phyloP scores from a whole-genome alignment of 768 basidiomycete species.

The Lactarius indigo region DNA sequence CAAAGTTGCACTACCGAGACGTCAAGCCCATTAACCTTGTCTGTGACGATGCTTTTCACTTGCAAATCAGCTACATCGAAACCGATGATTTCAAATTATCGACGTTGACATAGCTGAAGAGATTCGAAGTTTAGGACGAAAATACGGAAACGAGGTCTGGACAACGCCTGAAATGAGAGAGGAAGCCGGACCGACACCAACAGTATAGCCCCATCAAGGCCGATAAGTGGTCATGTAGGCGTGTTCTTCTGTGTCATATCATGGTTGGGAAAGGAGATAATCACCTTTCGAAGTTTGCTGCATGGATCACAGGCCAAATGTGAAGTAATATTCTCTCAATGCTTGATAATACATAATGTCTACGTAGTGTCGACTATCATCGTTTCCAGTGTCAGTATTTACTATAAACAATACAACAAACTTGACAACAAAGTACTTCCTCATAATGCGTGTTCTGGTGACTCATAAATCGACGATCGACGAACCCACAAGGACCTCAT shows the following conservation, averaged over 20 bases:
- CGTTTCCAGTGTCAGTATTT: too few species aligned
- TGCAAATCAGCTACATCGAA: background rate
- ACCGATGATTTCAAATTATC: too few species aligned
- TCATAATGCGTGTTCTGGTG: too few species aligned
- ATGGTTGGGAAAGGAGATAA: background rate
- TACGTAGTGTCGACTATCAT: too few species aligned
- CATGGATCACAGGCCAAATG: too few species aligned
- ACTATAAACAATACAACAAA: too few species aligned
- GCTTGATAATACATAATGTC: too few species aligned
- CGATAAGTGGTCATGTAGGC: background rate
- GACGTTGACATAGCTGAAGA: background rate
- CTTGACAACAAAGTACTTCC: too few species aligned
- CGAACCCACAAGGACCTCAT: too few species aligned
- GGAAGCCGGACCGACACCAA: background rate
- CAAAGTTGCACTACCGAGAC: background rate
- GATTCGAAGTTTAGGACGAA: background rate
- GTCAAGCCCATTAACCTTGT: background rate
- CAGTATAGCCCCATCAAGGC: background rate
- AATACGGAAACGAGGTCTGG: background rate
- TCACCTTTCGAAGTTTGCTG: background rate
- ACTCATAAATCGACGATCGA: too few species aligned
- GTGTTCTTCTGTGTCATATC: background rate
- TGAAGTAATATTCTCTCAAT: too few species aligned
- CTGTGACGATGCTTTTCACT: background rate
- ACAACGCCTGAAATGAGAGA: background rate